phyloP scores from a whole-genome alignment of 208 protist genomes.

The Kentomonas sorsogonicus region DNA sequence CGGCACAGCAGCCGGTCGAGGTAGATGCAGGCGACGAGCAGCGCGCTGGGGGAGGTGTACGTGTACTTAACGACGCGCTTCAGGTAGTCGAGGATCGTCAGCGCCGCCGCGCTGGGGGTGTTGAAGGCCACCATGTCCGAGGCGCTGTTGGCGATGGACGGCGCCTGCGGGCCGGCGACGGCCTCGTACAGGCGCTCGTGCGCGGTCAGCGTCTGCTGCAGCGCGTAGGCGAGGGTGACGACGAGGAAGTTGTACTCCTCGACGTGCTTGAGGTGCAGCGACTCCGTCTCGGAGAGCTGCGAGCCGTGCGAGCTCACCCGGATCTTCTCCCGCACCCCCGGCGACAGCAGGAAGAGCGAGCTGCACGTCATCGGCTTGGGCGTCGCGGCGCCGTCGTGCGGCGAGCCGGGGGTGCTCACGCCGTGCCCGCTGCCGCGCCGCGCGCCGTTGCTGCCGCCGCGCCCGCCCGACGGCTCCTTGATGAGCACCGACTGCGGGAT shows the following conservation, averaged over 20 bases:
- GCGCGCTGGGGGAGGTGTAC: conserved; percentile 59
- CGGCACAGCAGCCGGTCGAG: conserved; percentile 48
- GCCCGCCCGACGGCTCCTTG: too few species aligned
- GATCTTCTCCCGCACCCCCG: conserved; percentile 13
- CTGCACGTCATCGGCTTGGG: not conserved
- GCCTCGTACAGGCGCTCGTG: conserved; percentile 21
- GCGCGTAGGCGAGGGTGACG: conserved; percentile 36
- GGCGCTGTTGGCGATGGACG: not conserved
- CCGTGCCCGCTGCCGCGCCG: too few species aligned
- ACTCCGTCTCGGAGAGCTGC: conserved; percentile 56
- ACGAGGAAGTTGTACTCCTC: conserved; percentile 64
- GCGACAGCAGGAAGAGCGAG: conserved; percentile 15
- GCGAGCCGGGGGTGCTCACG: conserved; percentile 1
- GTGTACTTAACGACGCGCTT: conserved; percentile 58
- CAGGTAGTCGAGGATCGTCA: conserved; percentile 55
- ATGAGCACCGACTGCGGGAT: too few species aligned
- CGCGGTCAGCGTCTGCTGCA: conserved; percentile 33
- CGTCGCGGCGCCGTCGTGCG: not conserved
- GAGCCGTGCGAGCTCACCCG: conserved; percentile 15
- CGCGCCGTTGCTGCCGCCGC: too few species aligned
- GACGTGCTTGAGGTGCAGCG: conserved; percentile 63
- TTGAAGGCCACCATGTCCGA: conserved; percentile 26
- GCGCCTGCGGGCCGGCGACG: not conserved
- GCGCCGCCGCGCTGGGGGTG: conserved; percentile 24
- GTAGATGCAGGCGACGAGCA: conserved; percentile 62